phyloP scores from a whole-genome alignment of 2,329 filamentous ascomycete genomes.

The Pseudomassariella vexata region DNA sequence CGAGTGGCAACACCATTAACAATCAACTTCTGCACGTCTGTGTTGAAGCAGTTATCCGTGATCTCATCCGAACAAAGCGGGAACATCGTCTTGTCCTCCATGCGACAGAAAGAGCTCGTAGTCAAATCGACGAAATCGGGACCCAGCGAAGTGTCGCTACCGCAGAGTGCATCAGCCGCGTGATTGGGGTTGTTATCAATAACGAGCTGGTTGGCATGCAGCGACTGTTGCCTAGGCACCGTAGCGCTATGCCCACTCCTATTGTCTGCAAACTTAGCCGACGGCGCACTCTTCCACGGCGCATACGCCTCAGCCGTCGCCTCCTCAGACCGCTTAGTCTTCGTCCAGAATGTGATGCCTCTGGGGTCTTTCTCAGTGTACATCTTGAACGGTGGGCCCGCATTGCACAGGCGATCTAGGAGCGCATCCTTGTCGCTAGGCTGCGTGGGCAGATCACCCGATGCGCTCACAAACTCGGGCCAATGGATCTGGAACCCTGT shows the following conservation, averaged over 20 bases:
- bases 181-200: slow-evolving; percentile 13
- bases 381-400: slow-evolving; percentile 5
- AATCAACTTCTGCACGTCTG: slow-evolving; percentile 9
- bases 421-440: too few relatives aligned
- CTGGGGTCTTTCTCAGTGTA: not conserved
- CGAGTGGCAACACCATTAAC: too few relatives aligned
- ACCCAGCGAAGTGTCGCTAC: slow-evolving; percentile 13
- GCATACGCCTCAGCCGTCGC: too few relatives aligned
- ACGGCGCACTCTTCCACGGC: too few relatives aligned
- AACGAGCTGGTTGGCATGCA: slow-evolving; percentile 11
- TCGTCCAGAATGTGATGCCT: not conserved
- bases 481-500: not conserved
- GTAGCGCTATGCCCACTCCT: too few relatives aligned
- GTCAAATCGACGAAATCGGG: slow-evolving; percentile 18
- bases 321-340: slow-evolving; percentile 8
- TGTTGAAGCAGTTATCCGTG: slow-evolving; percentile 14
- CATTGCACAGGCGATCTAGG: slow-evolving; percentile 14
- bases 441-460: too few relatives aligned
- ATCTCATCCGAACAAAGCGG: not conserved
- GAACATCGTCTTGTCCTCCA: not conserved
- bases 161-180: slow-evolving; percentile 15
- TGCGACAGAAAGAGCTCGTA: slow-evolving; percentile 5
- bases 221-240: slow-evolving; percentile 1
- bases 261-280: too few relatives aligned
- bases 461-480: not conserved